Evolutionary conservation across 2,329 filamentous ascomycete species (phyloP).

Genomic region (Myriosclerotinia duriaeana): DNA sequence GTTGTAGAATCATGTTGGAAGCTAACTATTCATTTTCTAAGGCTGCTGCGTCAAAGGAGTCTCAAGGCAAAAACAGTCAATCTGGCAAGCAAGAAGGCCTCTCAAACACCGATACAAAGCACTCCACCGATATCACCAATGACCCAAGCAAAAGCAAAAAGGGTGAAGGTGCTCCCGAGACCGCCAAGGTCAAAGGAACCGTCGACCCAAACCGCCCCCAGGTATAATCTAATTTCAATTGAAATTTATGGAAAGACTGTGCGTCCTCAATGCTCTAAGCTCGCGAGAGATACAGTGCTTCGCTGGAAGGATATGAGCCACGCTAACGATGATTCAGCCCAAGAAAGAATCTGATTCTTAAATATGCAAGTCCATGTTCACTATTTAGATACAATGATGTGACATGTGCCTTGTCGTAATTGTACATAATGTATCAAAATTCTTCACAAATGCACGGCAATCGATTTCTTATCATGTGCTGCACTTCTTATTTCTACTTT

Average conservation of each 20-base stretch:
- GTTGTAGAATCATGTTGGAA: neutral
- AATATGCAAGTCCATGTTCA: constrained; percentile 11
- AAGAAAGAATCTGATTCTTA: constrained; percentile 24
- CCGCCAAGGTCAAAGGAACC: constrained; percentile 54
- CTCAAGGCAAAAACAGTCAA: constrained; percentile 44
- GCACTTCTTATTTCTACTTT: neutral
- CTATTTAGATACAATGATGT: constrained; percentile 13
- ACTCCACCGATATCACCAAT: constrained; percentile 47
- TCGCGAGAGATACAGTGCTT: constrained; percentile 25
- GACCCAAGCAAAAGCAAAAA: constrained; percentile 54
- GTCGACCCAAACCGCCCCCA: constrained; percentile 42
- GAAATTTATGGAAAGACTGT: constrained; percentile 3
- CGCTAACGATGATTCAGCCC: constrained; percentile 29
- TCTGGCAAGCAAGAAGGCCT: constrained; percentile 55
- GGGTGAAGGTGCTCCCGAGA: constrained; percentile 55
- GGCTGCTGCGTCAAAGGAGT: constrained; percentile 37
- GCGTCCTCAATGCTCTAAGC: constrained; percentile 13
- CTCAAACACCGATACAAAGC: constrained; percentile 52
- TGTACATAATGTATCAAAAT: constrained; percentile 30
- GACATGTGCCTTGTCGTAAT: constrained; percentile 5
- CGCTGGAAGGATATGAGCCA: constrained; percentile 27
- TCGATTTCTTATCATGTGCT: neutral
- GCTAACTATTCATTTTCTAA: constrained; percentile 27
- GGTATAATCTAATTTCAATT: constrained; percentile 31
- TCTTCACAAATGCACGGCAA: constrained; percentile 3